Percentiles rank a stretch among this genome's conserved stretches.
phyloP scores from a whole-genome alignment of 2,329 filamentous ascomycete species.

The Trichoderma atrobrunneum region DNA sequence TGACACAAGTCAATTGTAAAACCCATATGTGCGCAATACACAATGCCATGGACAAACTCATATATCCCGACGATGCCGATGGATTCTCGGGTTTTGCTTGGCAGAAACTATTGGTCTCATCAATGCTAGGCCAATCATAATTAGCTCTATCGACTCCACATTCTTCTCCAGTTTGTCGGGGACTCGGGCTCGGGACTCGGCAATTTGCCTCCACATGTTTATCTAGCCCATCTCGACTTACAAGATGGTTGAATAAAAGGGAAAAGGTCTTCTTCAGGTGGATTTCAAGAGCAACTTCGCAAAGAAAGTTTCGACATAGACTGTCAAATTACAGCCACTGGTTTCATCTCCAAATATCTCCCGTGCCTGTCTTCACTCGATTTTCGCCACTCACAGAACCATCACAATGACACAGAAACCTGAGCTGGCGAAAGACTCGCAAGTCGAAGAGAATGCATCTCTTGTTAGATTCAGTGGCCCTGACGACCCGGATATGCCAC shows the following conservation, averaged over 20 bases:
- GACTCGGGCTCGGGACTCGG: background rate
- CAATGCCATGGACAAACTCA: background rate
- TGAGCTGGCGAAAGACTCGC: too few species aligned
- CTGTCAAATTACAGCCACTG: background rate
- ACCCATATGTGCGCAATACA: background rate
- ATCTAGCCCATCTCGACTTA: background rate
- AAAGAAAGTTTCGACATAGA: background rate
- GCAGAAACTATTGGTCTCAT: background rate
- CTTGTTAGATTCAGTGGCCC: too few species aligned
- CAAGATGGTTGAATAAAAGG: background rate
- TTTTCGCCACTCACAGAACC: background rate
- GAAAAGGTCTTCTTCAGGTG: background rate
- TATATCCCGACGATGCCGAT: background rate
- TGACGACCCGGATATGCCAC: too few species aligned
- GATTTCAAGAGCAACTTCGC: background rate
- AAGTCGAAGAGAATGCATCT: too few species aligned
- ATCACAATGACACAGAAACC: too few species aligned
- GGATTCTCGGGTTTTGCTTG: background rate
- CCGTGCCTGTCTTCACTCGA: background rate
- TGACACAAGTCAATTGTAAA: background rate
- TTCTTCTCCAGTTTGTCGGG: background rate
- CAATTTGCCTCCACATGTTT: background rate
- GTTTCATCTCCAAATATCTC: background rate
- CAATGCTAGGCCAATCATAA: background rate
- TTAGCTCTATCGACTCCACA: background rate